Conservation (phyloP, 1,284 basidiomycete species). For the Kwoniella shivajii region DNA sequence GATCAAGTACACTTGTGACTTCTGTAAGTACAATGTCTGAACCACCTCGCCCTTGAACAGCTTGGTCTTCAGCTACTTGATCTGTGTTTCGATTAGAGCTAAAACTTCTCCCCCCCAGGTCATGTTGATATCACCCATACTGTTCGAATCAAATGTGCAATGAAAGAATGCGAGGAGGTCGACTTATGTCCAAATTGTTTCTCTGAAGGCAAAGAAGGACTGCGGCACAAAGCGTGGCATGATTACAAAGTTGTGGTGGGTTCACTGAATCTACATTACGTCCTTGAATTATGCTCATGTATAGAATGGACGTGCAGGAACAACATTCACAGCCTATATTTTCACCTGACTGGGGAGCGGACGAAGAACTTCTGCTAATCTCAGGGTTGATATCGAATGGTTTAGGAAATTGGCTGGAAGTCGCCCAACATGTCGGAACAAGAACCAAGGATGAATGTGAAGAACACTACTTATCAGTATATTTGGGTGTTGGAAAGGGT, state of each 20-base stretch:
- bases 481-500: conserved; percentile 59
- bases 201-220: conserved; percentile 86
- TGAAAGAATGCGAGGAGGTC: conserved; percentile 76
- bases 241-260: conserved; percentile 88
- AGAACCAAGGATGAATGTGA: conserved; percentile 93
- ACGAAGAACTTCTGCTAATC: conserved; percentile 92
- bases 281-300: neutral
- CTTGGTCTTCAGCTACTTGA: no score
- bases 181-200: conserved; percentile 90
- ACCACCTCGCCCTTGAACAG: conserved; percentile 3
- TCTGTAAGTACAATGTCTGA: conserved; percentile 36
- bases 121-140: conserved; percentile 67
- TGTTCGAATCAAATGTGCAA: conserved; percentile 88
- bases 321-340: conserved; percentile 96
- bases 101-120: conserved; percentile 15
- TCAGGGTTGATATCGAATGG: conserved; percentile 89
- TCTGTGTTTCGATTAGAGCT: no score
- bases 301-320: conserved; percentile 71
- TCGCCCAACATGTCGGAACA: conserved; percentile 93
- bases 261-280: conserved; percentile 9
- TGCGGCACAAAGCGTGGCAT: conserved; percentile 83
- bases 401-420: conserved; percentile 95
- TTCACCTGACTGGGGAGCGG: conserved; percentile 93
- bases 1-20: conserved; percentile 55
- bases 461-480: conserved; percentile 81